Base-by-base conservation (phyloP, 2,329 filamentous ascomycete species). In the Colletotrichum australisinense region DNA sequence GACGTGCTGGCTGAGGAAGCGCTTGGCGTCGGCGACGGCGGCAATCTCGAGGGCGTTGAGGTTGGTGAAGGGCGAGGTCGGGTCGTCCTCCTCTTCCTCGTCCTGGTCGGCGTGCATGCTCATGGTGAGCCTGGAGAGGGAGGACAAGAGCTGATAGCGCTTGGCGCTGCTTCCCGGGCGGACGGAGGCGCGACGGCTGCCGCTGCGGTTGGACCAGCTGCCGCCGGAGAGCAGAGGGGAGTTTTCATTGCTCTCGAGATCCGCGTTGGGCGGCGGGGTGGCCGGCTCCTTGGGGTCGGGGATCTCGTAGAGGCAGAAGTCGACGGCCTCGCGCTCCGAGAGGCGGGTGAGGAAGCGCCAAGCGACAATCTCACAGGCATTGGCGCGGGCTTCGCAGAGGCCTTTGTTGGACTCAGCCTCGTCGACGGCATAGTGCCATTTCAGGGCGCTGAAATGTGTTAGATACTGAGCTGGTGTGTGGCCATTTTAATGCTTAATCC, bases 1-100 rank as follows among this genome's bases (percentile, higher is more conserved):
- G 3, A 94, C 90, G 73, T 89, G 88, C 81, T 97, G 94, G 78
- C 92, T 93, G 46, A 97, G 88, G 77, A 97, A 97, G 58, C 93
- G 93, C 84, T 97, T 97, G 35, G 94, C 94, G 72, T 94, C 89
- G 14, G 93, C 93, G 24, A 97, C 91, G 58, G 93, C 92, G 30
- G 94, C 95, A 78, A 97, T 95, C 80, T 97, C 95, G 19, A 98
- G 87, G 1, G 94, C 95, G 80, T 97, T 98, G 60, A 98, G 87
- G 22, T 93, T 92, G 46, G 91, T 91, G 80, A 97, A 97, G 1
- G 92, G 89, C 0, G 90, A 88, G 0, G 93, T 93, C 32, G 93
- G 90, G 63, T 93, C 90, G 8, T 89, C 87, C 4, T 89, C 86
- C 4, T 86, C 85, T 1, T 81, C 79, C 6, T 80, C 75, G 24